phyloP scores from a whole-genome alignment of 495 filamentous ascomycete species.

The Daldinia grandis region DNA sequence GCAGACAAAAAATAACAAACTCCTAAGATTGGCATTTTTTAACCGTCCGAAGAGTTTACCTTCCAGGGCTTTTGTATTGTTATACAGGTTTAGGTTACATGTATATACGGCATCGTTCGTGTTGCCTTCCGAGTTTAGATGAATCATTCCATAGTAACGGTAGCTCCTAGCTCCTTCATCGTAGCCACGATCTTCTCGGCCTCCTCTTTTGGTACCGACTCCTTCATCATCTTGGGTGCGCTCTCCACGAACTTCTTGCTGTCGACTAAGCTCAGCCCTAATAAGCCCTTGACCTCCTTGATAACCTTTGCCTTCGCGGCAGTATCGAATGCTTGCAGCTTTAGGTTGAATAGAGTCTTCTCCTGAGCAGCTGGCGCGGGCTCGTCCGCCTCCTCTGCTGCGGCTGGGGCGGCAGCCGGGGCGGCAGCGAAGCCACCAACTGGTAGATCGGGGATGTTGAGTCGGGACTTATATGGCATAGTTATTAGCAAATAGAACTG shows the following conservation, averaged over 20 bases:
- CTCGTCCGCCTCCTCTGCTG: conserved; percentile 76
- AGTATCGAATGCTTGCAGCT: conserved; percentile 88
- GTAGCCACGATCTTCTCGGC: conserved; percentile 96
- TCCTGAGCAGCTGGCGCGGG: conserved; percentile 86
- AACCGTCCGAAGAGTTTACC: not conserved
- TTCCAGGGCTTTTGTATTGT: conserved; percentile 29
- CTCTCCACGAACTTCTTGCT: conserved; percentile 99
- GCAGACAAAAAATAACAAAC: not conserved
- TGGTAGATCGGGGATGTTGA: conserved; percentile 98
- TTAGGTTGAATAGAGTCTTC: conserved; percentile 97
- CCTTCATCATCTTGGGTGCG: conserved; percentile 97
- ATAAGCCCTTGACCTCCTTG: conserved; percentile 97
- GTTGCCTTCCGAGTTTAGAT: conserved; percentile 10
- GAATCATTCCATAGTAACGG: conserved; percentile 85
- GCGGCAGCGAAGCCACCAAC: conserved; percentile 79
- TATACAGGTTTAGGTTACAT: conserved; percentile 48
- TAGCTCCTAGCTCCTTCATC: conserved; percentile 90
- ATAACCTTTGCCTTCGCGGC: conserved; percentile 96
- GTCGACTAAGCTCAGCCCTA: conserved; percentile 95
- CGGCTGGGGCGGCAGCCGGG: conserved; percentile 64
- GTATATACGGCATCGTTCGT: conserved; percentile 41
- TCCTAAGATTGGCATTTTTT: not conserved
- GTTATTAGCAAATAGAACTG: conserved; percentile 26
- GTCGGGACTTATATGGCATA: conserved; percentile 66
- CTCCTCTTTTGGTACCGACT: conserved; percentile 97